Evolutionary conservation across 345 rosid species (phyloP), one percentile per base, ranked within the genome.

Genomic region (Moricandia arvensis): DNA sequence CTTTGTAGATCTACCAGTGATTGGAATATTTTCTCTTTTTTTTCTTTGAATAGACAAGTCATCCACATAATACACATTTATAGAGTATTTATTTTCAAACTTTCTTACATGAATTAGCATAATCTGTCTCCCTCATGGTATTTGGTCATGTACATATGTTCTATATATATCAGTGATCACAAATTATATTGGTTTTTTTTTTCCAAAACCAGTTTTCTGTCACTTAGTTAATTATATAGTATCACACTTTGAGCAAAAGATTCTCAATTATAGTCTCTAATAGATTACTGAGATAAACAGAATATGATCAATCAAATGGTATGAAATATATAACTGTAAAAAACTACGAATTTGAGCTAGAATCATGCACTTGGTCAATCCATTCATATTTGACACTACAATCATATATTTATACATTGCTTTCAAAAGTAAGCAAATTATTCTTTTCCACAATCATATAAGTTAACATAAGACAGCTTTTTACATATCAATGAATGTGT

Each of bases 401-500:
- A 18, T 13, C 33, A 43, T 5, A 11, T 8, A 8, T 29, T 38
- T 65, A 27, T 21, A 41, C 58, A 66, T 13, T 66, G 47, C 47
- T 66, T 43, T 59, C 60, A 35, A 75, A 67, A 59, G 79, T 75
- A 33, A 59, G 45, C 67, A 49, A 58, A 66, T 21, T 8, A 43
- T 59, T 74, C 17, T 3, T 60, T 75, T 68, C 53, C 55, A 51
- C 74, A 53, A 68, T 68, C 69, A 61, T 68, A 27, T 29, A 68
- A 35, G 63, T 61, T 69, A 15, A 68, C 63, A 27, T 8, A 61
- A 11, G 57, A 62, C 74, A 61, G 69, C 74, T 68, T 75, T 75
- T 75, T 51, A 61, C 66, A 69, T 63, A 62, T 38, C 37, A 70
- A 76, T 68, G 69, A 76, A 76, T 76, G 75, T 76, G 59, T 63